These are phyloP conservation scores for Catunica adiposa DNA, from an alignment of 2,329 filamentous ascomycete species.

Conservation along the genomic window DNA sequence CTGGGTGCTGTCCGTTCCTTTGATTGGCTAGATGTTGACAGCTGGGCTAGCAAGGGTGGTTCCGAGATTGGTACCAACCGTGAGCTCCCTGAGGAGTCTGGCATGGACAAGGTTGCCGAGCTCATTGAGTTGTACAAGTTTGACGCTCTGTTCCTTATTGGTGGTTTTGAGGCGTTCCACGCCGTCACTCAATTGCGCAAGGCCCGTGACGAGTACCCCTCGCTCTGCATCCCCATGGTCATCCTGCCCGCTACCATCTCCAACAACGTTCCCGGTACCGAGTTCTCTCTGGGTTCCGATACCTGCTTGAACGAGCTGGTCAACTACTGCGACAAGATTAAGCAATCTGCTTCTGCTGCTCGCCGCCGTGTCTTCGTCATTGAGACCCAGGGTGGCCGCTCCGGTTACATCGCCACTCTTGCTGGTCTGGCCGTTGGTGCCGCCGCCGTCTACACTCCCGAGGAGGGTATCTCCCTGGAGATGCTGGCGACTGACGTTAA, in stretches of 20 bases:
- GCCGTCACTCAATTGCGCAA: conserved; percentile 74
- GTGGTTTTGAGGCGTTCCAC: conserved; percentile 94
- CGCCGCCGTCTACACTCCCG: conserved; percentile 85
- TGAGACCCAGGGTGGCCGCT: conserved; percentile 89
- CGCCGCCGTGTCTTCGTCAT: conserved; percentile 92
- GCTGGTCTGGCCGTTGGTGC: conserved; percentile 86
- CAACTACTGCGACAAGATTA: conserved; percentile 91
- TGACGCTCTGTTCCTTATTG: conserved; percentile 79
- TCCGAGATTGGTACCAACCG: conserved; percentile 98
- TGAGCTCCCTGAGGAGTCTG: conserved; percentile 69
- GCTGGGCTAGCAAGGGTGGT: conserved; percentile 90
- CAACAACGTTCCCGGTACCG: conserved; percentile 95
- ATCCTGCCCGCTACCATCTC: conserved; percentile 92
- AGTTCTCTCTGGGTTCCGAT: conserved; percentile 92
- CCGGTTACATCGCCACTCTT: conserved; percentile 82
- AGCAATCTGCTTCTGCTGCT: conserved; percentile 88
- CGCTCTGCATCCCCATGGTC: conserved; percentile 82
- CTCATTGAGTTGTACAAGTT: conserved; percentile 78
- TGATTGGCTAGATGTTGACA: conserved; percentile 83
- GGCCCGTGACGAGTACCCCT: conserved; percentile 60
- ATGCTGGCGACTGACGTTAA: conserved; percentile 86
- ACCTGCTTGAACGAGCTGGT: conserved; percentile 93
- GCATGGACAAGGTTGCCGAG: conserved; percentile 65
- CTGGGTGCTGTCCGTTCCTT: conserved; percentile 70
- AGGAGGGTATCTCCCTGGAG: conserved; percentile 85